A percentile compares a stretch with the other conserved stretches of the same genome.
phyloP scores from a whole-genome alignment of 2,329 filamentous ascomycete genomes.

The Diaporthe australafricana region DNA sequence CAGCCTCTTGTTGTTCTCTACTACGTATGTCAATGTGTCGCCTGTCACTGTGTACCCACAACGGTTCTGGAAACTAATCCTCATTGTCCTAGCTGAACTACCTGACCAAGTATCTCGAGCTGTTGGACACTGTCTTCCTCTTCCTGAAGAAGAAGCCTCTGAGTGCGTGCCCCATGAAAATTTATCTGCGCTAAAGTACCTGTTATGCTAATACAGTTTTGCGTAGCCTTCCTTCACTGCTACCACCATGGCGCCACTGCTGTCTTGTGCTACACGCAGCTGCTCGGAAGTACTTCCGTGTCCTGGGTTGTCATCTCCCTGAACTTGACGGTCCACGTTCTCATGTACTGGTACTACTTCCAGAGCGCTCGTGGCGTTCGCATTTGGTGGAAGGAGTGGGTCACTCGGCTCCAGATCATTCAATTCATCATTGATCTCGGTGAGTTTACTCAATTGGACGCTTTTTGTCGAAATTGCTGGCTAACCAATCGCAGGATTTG shows the following conservation, averaged over 20 bases:
- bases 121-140: conserved; percentile 95
- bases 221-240: conserved; percentile 90
- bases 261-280: conserved; percentile 96
- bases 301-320: conserved; percentile 95
- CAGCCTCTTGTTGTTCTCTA: conserved; percentile 93
- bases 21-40: conserved; percentile 76
- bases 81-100: conserved; percentile 81
- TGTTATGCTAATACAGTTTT: conserved; percentile 44
- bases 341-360: conserved; percentile 99
- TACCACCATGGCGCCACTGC: conserved; percentile 98
- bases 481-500: conserved; percentile 73
- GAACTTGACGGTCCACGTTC: conserved; percentile 93
- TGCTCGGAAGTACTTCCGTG: conserved; percentile 91
- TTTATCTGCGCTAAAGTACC: not conserved
- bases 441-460: conserved; percentile 57
- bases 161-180: conserved; percentile 62
- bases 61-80: conserved; percentile 49
- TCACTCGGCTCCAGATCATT: conserved; percentile 95
- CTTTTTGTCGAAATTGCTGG: not conserved
- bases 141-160: conserved; percentile 99
- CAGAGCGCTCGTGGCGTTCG: conserved; percentile 94
- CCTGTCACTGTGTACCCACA: not conserved
- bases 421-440: conserved; percentile 98
- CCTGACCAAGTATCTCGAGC: conserved; percentile 96
- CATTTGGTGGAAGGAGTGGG: conserved; percentile 99